Evolutionary conservation across 495 filamentous ascomycete species (phyloP).

Genomic region (Hypomontagnella monticulosa): DNA sequence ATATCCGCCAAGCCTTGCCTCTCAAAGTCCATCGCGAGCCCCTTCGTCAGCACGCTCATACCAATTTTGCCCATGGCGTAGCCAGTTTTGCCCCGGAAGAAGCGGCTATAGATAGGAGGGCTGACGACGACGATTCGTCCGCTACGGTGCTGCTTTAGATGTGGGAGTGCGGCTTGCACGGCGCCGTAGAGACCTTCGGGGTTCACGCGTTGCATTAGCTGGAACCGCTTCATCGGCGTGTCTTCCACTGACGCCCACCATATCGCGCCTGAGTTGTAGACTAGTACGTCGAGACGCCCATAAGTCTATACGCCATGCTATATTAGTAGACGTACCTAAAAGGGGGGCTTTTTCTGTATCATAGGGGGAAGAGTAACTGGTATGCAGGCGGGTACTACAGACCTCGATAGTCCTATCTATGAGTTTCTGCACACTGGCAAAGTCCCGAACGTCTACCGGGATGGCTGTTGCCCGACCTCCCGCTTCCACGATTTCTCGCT

Average conservation of each 20-base stretch:
- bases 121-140: constrained; percentile 81
- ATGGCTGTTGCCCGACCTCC: constrained; percentile 73
- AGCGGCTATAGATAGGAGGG: constrained; percentile 85
- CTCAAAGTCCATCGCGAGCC: constrained; percentile 84
- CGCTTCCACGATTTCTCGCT: constrained; percentile 75
- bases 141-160: constrained; percentile 57
- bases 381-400: neutral
- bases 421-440: constrained; percentile 68
- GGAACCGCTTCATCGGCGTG: constrained; percentile 81
- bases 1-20: constrained; percentile 71
- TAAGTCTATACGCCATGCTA: constrained; percentile 52
- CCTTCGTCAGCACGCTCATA: constrained; percentile 84
- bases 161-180: constrained; percentile 72
- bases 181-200: constrained; percentile 76
- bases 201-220: constrained; percentile 85
- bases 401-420: constrained; percentile 68
- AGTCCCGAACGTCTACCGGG: constrained; percentile 74
- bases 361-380: neutral
- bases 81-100: constrained; percentile 86
- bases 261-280: constrained; percentile 89
- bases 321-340: neutral
- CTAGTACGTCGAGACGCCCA: constrained; percentile 71
- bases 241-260: constrained; percentile 82
- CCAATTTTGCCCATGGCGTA: constrained; percentile 89
- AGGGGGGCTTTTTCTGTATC: neutral